A percentile compares a stretch with the other conserved stretches of the same genome.
Conservation (phyloP, 768 basidiomycete species). For the Paxillus involutus region DNA sequence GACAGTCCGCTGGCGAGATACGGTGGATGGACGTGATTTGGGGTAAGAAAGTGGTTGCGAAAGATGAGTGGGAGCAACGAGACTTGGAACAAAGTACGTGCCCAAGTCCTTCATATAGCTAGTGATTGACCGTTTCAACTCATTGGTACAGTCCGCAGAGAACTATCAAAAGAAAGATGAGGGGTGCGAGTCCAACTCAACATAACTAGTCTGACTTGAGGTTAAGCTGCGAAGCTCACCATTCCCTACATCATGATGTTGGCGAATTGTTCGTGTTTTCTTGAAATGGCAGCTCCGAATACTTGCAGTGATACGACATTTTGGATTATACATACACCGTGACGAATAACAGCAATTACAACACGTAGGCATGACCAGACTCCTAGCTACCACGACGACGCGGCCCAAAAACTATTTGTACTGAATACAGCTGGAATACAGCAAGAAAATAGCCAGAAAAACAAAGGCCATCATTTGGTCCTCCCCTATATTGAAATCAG, state of each 20-base stretch:
- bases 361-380: no score
- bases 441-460: no score
- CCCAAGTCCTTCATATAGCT: neutral
- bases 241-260: neutral
- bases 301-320: no score
- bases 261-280: no score
- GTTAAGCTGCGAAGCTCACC: neutral
- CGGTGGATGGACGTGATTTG: constrained; percentile 53
- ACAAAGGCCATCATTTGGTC: no score
- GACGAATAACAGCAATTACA: no score
- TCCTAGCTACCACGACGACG: no score
- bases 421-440: no score
- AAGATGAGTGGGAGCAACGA: constrained; percentile 38
- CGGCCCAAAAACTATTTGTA: no score
- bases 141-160: constrained; percentile 8
- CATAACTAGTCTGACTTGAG: neutral
- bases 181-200: neutral
- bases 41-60: constrained; percentile 33
- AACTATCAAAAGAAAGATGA: neutral
- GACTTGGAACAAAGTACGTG: constrained; percentile 41
- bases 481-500: no score
- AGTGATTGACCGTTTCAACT: neutral
- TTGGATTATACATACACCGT: no score
- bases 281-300: no score
- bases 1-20: constrained; percentile 24